Percentiles rank a stretch among this genome's conserved stretches.
Evolutionary conservation across 2,329 filamentous ascomycete species (phyloP).

Genomic region (Fusarium sp.): DNA sequence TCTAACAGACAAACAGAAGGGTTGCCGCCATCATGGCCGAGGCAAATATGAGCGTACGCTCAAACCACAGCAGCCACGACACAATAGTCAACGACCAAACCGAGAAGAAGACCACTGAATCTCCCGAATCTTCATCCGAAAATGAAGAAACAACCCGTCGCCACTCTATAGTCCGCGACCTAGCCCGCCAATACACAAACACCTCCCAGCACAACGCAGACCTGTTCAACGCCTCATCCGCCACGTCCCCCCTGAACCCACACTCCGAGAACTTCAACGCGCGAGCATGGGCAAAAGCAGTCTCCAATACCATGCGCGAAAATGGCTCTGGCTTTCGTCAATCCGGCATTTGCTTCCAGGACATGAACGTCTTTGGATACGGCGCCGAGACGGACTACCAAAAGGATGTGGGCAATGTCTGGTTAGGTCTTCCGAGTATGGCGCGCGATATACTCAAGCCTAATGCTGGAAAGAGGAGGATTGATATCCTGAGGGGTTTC

Average conservation of each 20-base stretch:
- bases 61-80: slow-evolving; percentile 31
- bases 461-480: slow-evolving; percentile 30
- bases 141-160: slow-evolving; percentile 36
- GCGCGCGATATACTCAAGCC: neutral
- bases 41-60: slow-evolving; percentile 17
- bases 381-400: slow-evolving; percentile 62
- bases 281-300: slow-evolving; percentile 52
- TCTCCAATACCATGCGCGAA: slow-evolving; percentile 42
- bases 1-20: slow-evolving; percentile 6
- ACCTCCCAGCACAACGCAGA: slow-evolving; percentile 25
- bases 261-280: slow-evolving; percentile 61
- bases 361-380: slow-evolving; percentile 58
- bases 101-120: neutral
- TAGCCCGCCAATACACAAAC: slow-evolving; percentile 33
- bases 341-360: slow-evolving; percentile 55
- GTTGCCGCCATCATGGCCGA: slow-evolving; percentile 18
- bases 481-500: slow-evolving; percentile 67
- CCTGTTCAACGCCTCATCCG: slow-evolving; percentile 27
- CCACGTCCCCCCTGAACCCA: slow-evolving; percentile 61
- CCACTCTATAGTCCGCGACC: slow-evolving; percentile 38
- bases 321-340: slow-evolving; percentile 45
- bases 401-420: slow-evolving; percentile 53
- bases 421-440: slow-evolving; percentile 43
- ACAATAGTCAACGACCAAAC: slow-evolving; percentile 30
- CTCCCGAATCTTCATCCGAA: slow-evolving; percentile 9